Conservation (phyloP, 106 monocot genomes). For the Agapanthus africanus region DNA sequence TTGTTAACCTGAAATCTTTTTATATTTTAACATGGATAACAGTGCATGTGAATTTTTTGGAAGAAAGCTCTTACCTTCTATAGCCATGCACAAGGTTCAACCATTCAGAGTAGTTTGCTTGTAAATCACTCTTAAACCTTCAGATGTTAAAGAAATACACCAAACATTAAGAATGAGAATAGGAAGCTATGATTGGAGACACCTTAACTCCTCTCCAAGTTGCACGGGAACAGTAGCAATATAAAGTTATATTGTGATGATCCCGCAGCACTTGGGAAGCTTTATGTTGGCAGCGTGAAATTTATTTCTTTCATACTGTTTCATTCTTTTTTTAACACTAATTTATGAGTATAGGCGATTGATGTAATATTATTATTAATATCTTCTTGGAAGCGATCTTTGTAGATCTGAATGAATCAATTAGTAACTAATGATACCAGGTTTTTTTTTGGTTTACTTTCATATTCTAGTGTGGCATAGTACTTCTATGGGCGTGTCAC, state of each 20-base stretch:
- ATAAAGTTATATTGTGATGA: not conserved
- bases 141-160: not conserved
- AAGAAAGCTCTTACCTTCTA: not conserved
- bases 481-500: not conserved
- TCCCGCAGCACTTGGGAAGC: not conserved
- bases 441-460: not conserved
- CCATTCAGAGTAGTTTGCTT: not conserved
- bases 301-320: not conserved
- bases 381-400: not conserved
- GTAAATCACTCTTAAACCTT: not conserved
- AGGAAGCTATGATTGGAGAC: too few species aligned
- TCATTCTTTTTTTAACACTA: not conserved
- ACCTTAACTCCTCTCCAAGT: not conserved
- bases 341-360: too few species aligned
- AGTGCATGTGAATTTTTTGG: not conserved
- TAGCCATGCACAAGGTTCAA: not conserved
- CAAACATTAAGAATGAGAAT: not conserved
- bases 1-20: not conserved
- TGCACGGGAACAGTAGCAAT: not conserved
- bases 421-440: not conserved
- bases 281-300: not conserved
- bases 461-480: not conserved
- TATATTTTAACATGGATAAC: too few species aligned
- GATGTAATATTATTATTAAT: not conserved
- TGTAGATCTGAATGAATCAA: not conserved